phyloP scores from a whole-genome alignment of 73 alveolate species.

The Tetrahymena malaccensis region DNA sequence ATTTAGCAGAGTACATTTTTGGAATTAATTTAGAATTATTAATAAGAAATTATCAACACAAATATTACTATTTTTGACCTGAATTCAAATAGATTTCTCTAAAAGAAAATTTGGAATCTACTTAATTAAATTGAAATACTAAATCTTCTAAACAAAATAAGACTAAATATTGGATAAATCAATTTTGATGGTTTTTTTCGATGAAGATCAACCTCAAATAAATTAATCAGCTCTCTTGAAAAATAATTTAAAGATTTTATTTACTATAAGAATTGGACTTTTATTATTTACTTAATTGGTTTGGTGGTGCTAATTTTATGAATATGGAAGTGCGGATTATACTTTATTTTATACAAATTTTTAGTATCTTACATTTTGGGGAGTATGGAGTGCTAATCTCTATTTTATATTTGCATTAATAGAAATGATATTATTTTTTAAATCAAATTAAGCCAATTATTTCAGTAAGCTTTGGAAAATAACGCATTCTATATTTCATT shows the following conservation, averaged over 20 bases:
- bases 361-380: background rate
- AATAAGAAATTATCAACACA: background rate
- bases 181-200: background rate
- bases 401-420: background rate
- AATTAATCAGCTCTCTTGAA: background rate
- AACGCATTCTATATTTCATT: background rate
- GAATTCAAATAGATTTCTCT: no score
- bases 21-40: no score
- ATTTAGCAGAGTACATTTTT: no score
- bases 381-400: background rate
- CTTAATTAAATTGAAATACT: no score
- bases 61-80: no score
- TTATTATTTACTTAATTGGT: background rate
- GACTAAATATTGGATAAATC: background rate
- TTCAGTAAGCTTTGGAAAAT: background rate
- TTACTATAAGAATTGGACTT: background rate
- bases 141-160: no score
- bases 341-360: background rate
- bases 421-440: background rate
- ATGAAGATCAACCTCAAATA: background rate
- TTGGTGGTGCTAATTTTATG: background rate
- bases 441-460: background rate
- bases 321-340: background rate
- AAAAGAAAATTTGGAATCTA: no score
- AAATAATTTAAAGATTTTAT: background rate